Evolutionary conservation across 2,329 filamentous ascomycete genomes (phyloP).

Genomic region (Knoxdaviesia capensis): DNA sequence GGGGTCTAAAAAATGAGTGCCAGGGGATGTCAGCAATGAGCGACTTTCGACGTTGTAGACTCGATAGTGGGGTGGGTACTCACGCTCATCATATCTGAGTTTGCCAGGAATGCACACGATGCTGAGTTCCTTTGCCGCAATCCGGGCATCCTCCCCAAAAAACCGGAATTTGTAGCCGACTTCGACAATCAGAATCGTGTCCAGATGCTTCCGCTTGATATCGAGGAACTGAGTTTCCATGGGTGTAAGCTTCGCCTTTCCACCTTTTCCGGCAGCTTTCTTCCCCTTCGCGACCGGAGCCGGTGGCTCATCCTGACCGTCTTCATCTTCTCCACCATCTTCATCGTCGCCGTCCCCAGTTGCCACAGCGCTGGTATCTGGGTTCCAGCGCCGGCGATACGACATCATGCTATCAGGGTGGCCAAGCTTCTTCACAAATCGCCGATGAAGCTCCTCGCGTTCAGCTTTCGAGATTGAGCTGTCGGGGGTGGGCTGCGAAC

Average conservation of each 20-base stretch:
- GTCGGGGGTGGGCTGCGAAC: slow-evolving; percentile 17
- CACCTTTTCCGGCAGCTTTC: slow-evolving; percentile 36
- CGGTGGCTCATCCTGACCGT: slow-evolving; percentile 28
- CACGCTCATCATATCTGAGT: slow-evolving; percentile 77
- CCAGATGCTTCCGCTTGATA: slow-evolving; percentile 79
- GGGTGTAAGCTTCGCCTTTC: slow-evolving; percentile 71
- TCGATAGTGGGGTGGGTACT: slow-evolving; percentile 9
- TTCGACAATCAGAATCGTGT: slow-evolving; percentile 79
- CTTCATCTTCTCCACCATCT: slow-evolving; percentile 33
- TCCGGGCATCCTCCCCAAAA: slow-evolving; percentile 84
- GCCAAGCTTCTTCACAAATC: slow-evolving; percentile 81
- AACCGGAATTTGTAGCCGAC: slow-evolving; percentile 97
- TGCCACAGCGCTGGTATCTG: slow-evolving; percentile 23
- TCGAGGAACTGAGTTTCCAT: slow-evolving; percentile 88
- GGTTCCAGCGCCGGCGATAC: slow-evolving; percentile 28
- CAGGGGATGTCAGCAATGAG: slow-evolving; percentile 6
- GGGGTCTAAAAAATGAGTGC: slow-evolving; percentile 28
- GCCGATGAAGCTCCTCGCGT: slow-evolving; percentile 56
- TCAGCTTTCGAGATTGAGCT: slow-evolving; percentile 22
- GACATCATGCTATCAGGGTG: slow-evolving; percentile 63
- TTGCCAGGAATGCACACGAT: slow-evolving; percentile 97
- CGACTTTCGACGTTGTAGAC: slow-evolving; percentile 1
- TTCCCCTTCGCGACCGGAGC: slow-evolving; percentile 25
- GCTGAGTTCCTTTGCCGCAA: slow-evolving; percentile 72
- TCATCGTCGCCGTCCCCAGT: slow-evolving; percentile 33